phyloP scores from a whole-genome alignment of 2,329 filamentous ascomycete genomes.

The Colletotrichum sidae region DNA sequence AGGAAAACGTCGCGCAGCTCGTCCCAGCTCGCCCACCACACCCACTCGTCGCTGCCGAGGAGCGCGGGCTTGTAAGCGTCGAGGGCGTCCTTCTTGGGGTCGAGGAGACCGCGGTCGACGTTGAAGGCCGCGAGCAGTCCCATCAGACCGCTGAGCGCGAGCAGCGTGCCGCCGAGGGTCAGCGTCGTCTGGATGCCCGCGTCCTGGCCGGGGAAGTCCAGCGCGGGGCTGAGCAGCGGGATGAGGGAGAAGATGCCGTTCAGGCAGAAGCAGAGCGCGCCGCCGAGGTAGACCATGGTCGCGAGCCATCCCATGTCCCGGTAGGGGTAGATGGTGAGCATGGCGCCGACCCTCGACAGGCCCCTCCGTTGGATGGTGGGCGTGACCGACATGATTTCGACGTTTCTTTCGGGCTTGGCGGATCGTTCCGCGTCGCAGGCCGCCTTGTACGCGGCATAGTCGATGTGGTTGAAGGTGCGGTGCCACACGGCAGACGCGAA shows the following conservation, averaged over 20 bases:
- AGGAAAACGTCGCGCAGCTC: conserved; percentile 21
- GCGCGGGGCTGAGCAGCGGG: background rate
- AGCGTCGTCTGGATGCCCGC: conserved; percentile 5
- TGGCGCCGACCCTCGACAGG: conserved; percentile 21
- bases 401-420: conserved; percentile 22
- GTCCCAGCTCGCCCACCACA: conserved; percentile 23
- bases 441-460: conserved; percentile 34
- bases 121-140: conserved; percentile 28
- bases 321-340: conserved; percentile 34
- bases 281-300: conserved; percentile 26
- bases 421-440: conserved; percentile 30
- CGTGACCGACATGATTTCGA: conserved; percentile 16
- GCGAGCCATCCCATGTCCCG: conserved; percentile 35
- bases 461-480: conserved; percentile 32
- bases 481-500: conserved; percentile 30
- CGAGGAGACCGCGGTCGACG: conserved; percentile 22
- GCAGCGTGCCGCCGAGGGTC: conserved; percentile 18
- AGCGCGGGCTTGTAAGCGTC: conserved; percentile 30
- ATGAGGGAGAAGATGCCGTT: conserved; percentile 30
- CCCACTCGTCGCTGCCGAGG: conserved; percentile 31
- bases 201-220: conserved; percentile 19
- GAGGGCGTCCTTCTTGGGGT: conserved; percentile 29
- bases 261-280: conserved; percentile 15
- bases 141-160: conserved; percentile 23
- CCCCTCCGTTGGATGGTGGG: background rate